Conservation (phyloP, 768 basidiomycete genomes). For the Trichaptum fuscoviolaceum region DNA sequence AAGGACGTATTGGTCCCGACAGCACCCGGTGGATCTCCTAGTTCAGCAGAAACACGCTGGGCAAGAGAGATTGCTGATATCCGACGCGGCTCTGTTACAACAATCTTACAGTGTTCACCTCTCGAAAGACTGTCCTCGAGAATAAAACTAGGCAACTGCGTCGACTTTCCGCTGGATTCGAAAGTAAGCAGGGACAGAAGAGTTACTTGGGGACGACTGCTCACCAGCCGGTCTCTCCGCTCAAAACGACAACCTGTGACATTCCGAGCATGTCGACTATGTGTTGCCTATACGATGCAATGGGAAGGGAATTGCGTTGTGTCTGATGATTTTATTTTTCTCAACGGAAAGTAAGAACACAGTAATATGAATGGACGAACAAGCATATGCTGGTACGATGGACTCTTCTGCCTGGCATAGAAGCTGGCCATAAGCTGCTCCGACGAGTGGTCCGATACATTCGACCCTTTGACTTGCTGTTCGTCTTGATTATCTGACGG, state of each 20-base stretch:
- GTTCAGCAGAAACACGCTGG: slow-evolving; percentile 87
- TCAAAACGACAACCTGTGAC: slow-evolving; percentile 84
- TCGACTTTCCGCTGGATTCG: slow-evolving; percentile 81
- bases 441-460: slow-evolving; percentile 18
- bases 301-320: slow-evolving; percentile 77
- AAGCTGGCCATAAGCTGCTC: slow-evolving; percentile 58
- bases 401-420: slow-evolving; percentile 51
- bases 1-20: slow-evolving; percentile 75
- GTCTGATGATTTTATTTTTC: slow-evolving; percentile 32
- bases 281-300: slow-evolving; percentile 71
- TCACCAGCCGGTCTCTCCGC: slow-evolving; percentile 74
- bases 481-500: slow-evolving; percentile 16
- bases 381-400: slow-evolving; percentile 84
- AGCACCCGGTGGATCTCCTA: slow-evolving; percentile 77
- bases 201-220: slow-evolving; percentile 16
- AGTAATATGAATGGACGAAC: slow-evolving; percentile 38
- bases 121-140: slow-evolving; percentile 81
- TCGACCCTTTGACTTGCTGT: slow-evolving; percentile 14
- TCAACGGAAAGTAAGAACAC: background rate
- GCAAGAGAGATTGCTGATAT: slow-evolving; percentile 96
- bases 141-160: slow-evolving; percentile 91
- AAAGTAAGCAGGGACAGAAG: slow-evolving; percentile 5
- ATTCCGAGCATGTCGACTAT: slow-evolving; percentile 66
- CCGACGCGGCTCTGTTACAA: slow-evolving; percentile 91
- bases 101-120: slow-evolving; percentile 84